Conservation (phyloP, 2,329 filamentous ascomycete genomes). For the Arthrobotrys sinensis region DNA sequence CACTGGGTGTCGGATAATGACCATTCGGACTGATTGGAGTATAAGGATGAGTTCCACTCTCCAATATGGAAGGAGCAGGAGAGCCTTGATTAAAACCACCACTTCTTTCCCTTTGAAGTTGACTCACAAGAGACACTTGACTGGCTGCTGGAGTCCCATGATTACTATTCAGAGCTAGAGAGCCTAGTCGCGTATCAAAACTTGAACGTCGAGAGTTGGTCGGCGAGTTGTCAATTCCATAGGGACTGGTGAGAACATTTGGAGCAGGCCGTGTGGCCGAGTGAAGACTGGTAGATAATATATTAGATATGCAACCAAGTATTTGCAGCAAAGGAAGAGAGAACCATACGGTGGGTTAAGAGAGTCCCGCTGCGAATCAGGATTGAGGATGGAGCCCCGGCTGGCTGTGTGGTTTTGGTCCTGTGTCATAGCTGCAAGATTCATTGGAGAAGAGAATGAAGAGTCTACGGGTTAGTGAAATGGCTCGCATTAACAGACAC, state of each 20-base stretch:
- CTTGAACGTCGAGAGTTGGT: slow-evolving; percentile 64
- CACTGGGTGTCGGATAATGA: slow-evolving; percentile 57
- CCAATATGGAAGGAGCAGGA: slow-evolving; percentile 61
- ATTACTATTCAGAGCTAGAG: slow-evolving; percentile 62
- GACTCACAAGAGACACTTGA: slow-evolving; percentile 64
- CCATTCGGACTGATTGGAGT: slow-evolving; percentile 58
- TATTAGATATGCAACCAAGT: slow-evolving; percentile 47
- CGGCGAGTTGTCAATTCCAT: slow-evolving; percentile 63
- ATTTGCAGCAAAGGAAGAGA: slow-evolving; percentile 37
- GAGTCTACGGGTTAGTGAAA: slow-evolving; percentile 62
- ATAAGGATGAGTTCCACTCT: slow-evolving; percentile 56
- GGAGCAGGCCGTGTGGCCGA: slow-evolving; percentile 61
- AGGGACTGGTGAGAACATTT: slow-evolving; percentile 60
- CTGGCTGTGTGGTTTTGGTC: slow-evolving; percentile 44
- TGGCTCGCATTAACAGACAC: slow-evolving; percentile 26
- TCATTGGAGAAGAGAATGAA: slow-evolving; percentile 63
- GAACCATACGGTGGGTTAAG: slow-evolving; percentile 62
- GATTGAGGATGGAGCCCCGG: slow-evolving; percentile 57
- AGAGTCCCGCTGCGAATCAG: slow-evolving; percentile 58
- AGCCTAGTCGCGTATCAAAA: slow-evolving; percentile 64
- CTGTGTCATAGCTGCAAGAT: slow-evolving; percentile 63
- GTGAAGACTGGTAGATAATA: slow-evolving; percentile 63
- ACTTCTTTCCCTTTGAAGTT: slow-evolving; percentile 64
- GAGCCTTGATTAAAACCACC: slow-evolving; percentile 62
- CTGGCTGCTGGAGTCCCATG: slow-evolving; percentile 63